A percentile compares a stretch with the other conserved stretches of the same genome.
Evolutionary conservation across 495 filamentous ascomycete genomes (phyloP).

Genomic region (Penicillium turbatum): DNA sequence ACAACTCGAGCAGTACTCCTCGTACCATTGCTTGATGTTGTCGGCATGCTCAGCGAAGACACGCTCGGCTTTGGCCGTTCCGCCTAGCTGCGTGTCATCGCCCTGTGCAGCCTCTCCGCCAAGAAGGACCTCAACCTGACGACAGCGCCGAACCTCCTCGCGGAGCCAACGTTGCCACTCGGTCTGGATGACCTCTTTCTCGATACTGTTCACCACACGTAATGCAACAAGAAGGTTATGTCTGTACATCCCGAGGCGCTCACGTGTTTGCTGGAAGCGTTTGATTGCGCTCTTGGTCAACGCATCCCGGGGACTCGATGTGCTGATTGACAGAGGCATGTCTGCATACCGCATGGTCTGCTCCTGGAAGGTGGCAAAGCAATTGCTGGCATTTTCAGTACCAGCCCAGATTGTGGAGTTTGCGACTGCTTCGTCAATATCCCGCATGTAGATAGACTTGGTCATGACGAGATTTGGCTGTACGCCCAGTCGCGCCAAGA

Average conservation of each 20-base stretch:
- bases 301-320: slow-evolving; percentile 33
- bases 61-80: slow-evolving; percentile 20
- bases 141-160: slow-evolving; percentile 66
- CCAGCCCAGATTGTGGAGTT: slow-evolving; percentile 38
- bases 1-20: slow-evolving; percentile 73
- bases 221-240: slow-evolving; percentile 90
- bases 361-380: slow-evolving; percentile 45
- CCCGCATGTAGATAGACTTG: slow-evolving; percentile 75
- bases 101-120: slow-evolving; percentile 25
- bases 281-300: slow-evolving; percentile 56
- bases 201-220: slow-evolving; percentile 82
- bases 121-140: slow-evolving; percentile 54
- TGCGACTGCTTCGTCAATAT: slow-evolving; percentile 66
- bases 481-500: slow-evolving; percentile 77
- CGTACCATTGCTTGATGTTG: slow-evolving; percentile 59
- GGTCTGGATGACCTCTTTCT: slow-evolving; percentile 72
- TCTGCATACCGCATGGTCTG: slow-evolving; percentile 32
- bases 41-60: slow-evolving; percentile 41
- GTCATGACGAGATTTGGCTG: slow-evolving; percentile 74
- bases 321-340: slow-evolving; percentile 29
- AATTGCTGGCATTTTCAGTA: slow-evolving; percentile 36
- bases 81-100: slow-evolving; percentile 23
- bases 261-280: slow-evolving; percentile 69
- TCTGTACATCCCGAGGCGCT: slow-evolving; percentile 78
- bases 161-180: slow-evolving; percentile 91